A percentile compares a stretch with the other conserved stretches of the same genome.
Conservation (phyloP, 129 eudicot species). For the Lactuca sativa region DNA sequence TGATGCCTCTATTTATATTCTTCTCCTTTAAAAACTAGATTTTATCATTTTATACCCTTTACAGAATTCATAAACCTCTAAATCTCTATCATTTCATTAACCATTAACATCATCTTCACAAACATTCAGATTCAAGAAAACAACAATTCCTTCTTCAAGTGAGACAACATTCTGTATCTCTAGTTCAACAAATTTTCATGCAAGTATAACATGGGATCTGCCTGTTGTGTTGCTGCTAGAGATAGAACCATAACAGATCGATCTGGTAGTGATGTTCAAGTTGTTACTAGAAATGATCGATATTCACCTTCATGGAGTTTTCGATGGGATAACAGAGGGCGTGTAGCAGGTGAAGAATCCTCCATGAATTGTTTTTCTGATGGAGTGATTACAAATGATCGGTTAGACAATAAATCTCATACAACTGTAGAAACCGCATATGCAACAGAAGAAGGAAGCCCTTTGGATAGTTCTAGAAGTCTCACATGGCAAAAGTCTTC, state of each 20-base stretch:
- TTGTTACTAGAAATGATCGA: conserved; percentile 60
- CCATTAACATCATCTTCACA: not conserved
- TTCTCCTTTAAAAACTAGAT: conserved; percentile 24
- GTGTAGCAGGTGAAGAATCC: conserved; percentile 91
- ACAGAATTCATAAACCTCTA: too few relatives aligned
- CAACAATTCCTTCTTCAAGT: conserved; percentile 19
- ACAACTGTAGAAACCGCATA: conserved; percentile 62
- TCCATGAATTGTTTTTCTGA: conserved; percentile 58
- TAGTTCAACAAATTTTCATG: too few relatives aligned
- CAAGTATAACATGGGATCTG: conserved; percentile 79
- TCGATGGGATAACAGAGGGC: conserved; percentile 93
- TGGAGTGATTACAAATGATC: conserved; percentile 44
- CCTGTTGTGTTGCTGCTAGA: conserved; percentile 95
- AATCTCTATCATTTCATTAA: not conserved
- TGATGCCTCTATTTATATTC: conserved; percentile 14
- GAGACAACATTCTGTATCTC: conserved; percentile 13
- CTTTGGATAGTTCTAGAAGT: conserved; percentile 70
- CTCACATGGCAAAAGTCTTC: conserved; percentile 73
- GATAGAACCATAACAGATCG: conserved; percentile 76
- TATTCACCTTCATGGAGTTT: conserved; percentile 98
- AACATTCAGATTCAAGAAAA: conserved; percentile 20
- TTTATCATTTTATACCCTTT: too few relatives aligned
- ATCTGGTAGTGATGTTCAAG: conserved; percentile 53
- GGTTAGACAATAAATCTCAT: conserved; percentile 63
- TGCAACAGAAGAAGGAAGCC: conserved; percentile 92